These are phyloP conservation scores for Cucurbita maxima DNA, from an alignment of 306 rosid genomes.

Conservation along the genomic window DNA sequence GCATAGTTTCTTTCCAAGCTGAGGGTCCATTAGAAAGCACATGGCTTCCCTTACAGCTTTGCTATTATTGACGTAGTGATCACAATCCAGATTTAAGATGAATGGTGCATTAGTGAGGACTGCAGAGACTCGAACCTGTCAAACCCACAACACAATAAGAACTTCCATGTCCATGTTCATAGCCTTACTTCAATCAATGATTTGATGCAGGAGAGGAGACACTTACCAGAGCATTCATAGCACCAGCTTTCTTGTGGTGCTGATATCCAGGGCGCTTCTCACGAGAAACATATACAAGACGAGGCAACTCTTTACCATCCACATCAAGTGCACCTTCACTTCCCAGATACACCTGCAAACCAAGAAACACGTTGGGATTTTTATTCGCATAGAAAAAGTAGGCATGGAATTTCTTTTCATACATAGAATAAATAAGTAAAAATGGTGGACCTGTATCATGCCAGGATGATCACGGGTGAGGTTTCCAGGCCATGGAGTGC, in stretches of 20 bases:
- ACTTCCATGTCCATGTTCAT: background rate
- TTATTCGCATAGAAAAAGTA: background rate
- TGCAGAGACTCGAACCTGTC: slow-evolving; percentile 82
- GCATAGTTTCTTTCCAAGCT: slow-evolving; percentile 58
- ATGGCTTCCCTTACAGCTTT: slow-evolving; percentile 83
- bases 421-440: too few species aligned
- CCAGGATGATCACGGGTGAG: slow-evolving; percentile 87
- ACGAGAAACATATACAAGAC: slow-evolving; percentile 78
- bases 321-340: slow-evolving; percentile 69
- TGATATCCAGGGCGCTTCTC: slow-evolving; percentile 78
- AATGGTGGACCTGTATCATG: slow-evolving; percentile 68
- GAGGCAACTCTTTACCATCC: slow-evolving; percentile 66
- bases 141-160: slow-evolving; percentile 4
- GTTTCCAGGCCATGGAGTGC: slow-evolving; percentile 96
- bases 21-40: slow-evolving; percentile 95
- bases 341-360: slow-evolving; percentile 64
- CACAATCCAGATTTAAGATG: slow-evolving; percentile 89
- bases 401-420: too few species aligned
- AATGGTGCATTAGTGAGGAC: slow-evolving; percentile 95
- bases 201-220: slow-evolving; percentile 8
- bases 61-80: slow-evolving; percentile 91
- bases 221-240: slow-evolving; percentile 84
- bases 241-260: slow-evolving; percentile 86
- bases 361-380: background rate
- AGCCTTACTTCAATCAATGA: background rate